Evolutionary conservation across 2,329 filamentous ascomycete genomes (phyloP), one percentile per base, ranked within the genome.

Genomic region (Davidsoniella australis): DNA sequence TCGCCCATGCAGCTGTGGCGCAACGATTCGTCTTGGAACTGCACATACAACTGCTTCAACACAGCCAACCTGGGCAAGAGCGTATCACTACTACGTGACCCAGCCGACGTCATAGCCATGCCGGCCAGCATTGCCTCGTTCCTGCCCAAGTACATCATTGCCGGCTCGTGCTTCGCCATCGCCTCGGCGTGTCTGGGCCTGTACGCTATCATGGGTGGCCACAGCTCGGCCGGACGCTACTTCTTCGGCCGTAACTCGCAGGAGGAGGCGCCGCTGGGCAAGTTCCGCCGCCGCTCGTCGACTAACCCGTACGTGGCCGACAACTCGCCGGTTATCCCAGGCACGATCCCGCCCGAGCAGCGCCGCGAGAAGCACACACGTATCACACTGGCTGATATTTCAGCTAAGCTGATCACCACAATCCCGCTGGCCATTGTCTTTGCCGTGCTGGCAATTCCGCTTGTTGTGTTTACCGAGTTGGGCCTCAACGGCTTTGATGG

Each of bases 1-100:
- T 52, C 50, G 10, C 50, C 50, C 3, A 41, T 41, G 10, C 50
- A 52, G 42, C 50, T 52, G 14, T 52, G 50, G 50, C 50, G 50
- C 23, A 52, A 52, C 39, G 50, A 52, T 39, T 52, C 50, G 7
- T 46, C 41, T 10, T 52, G 50, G 50, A 52, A 52, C 42, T 52
- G 50, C 38, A 52, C 50, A 2, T 52, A 52, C 42, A 42, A 45
- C 20, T 52, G 50, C 47, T 52, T 52, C 38, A 29, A 33, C 17
- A 47, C 50, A 2, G 26, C 36, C 37, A 24, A 42, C 4, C 2
- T 33, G 6, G 29, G 29, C 29, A 33, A 33, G 8, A 33, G 29
- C 8, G 29, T 33, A 12, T 52, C 50, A 12, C 20, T 52, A 16
- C 47, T 52, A 23, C 46, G 50, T 5, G 50, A 52, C 10, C 16